phyloP scores from a whole-genome alignment of 176 grass and related monocot genomes.

The Oryza glumipatula region DNA sequence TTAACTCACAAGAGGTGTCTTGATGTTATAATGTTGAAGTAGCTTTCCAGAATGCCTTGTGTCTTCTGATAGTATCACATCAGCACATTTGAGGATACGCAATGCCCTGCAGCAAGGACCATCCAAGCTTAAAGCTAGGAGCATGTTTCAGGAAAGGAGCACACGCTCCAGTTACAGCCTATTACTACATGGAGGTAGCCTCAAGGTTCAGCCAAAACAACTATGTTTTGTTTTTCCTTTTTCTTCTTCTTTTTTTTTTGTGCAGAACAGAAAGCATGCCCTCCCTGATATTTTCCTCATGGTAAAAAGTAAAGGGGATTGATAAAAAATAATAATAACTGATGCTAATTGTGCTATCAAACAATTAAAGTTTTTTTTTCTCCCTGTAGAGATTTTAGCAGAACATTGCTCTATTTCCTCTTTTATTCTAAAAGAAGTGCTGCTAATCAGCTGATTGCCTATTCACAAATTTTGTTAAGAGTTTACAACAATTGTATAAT shows the following conservation, averaged over 20 bases:
- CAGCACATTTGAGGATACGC: conserved; percentile 81
- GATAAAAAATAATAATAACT: not conserved
- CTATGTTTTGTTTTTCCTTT: not conserved
- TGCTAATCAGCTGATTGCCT: not conserved
- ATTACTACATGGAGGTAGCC: not conserved
- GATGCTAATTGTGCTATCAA: conserved; percentile 8
- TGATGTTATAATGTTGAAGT: conserved; percentile 93
- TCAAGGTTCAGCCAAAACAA: not conserved
- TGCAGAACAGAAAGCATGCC: conserved; percentile 1
- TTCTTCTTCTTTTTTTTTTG: not conserved
- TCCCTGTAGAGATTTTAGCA: not conserved
- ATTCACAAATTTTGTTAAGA: not conserved
- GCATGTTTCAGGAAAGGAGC: conserved; percentile 20
- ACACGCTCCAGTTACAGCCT: not conserved
- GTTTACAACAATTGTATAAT: not conserved
- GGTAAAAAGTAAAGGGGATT: conserved; percentile 15
- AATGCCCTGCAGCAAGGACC: conserved; percentile 63
- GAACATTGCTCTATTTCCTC: not conserved
- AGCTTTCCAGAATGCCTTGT: conserved; percentile 95
- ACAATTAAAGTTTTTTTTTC: not conserved
- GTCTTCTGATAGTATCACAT: conserved; percentile 94
- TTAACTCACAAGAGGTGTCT: conserved; percentile 84
- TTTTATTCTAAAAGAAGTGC: not conserved
- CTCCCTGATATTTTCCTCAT: not conserved
- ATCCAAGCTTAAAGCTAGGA: conserved; percentile 28